Conservation (phyloP, 1,284 basidiomycete species). For the Phellopilus nigrolimitatus region DNA sequence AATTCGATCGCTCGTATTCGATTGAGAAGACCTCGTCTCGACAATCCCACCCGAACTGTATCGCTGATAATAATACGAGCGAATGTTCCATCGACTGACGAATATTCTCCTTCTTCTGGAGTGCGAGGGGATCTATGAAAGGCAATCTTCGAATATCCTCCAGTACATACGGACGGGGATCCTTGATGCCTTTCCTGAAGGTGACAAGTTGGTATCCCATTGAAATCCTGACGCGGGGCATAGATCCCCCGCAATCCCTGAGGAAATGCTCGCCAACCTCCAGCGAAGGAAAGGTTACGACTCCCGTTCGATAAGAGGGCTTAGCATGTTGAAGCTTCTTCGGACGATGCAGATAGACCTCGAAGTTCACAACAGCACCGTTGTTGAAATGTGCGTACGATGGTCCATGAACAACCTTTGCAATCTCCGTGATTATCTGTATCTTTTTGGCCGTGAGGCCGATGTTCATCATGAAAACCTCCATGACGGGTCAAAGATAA, state of each 20-base stretch:
- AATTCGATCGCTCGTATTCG: constrained; percentile 43
- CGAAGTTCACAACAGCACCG: constrained; percentile 41
- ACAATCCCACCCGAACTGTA: constrained; percentile 54
- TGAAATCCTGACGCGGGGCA: constrained; percentile 23
- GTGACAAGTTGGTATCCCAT: constrained; percentile 32
- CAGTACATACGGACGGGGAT: constrained; percentile 34
- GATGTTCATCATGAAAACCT: constrained; percentile 36
- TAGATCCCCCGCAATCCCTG: constrained; percentile 34
- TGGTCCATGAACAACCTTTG: constrained; percentile 40
- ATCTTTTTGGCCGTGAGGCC: constrained; percentile 30
- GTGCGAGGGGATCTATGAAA: constrained; percentile 39
- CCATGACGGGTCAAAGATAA: constrained; percentile 26
- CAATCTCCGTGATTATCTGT: constrained; percentile 37
- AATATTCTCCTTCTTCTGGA: constrained; percentile 14
- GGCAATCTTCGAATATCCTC: constrained; percentile 39
- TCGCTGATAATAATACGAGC: constrained; percentile 30
- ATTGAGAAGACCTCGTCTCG: constrained; percentile 49
- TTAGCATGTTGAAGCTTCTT: constrained; percentile 23
- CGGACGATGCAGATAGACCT: constrained; percentile 41
- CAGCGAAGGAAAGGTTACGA: constrained; percentile 43
- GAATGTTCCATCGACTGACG: constrained; percentile 26
- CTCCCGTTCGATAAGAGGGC: constrained; percentile 33
- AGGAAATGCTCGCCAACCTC: constrained; percentile 42
- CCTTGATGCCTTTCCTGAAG: constrained; percentile 35
- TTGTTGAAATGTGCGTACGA: constrained; percentile 32